Evolutionary conservation across 2,329 filamentous ascomycete species (phyloP).

Genomic region (Fusarium fujikuroi): DNA sequence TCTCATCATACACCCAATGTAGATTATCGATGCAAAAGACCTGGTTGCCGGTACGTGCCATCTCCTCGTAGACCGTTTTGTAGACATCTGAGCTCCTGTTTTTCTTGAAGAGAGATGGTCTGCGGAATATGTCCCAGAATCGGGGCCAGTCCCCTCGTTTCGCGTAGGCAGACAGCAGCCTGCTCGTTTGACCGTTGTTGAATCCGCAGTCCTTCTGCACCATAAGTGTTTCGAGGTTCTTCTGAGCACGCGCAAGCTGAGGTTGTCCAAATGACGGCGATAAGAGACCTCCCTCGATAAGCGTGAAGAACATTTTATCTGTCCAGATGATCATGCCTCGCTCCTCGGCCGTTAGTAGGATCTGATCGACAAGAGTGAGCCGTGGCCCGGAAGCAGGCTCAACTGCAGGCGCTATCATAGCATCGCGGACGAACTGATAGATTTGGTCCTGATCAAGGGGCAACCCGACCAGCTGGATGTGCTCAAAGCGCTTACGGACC

Average conservation of each 20-base stretch:
- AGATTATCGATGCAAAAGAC: slow-evolving; percentile 58
- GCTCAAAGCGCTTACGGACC: slow-evolving; percentile 47
- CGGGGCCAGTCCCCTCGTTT: slow-evolving; percentile 60
- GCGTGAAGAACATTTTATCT: slow-evolving; percentile 60
- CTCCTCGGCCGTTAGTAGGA: slow-evolving; percentile 58
- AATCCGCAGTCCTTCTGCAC: slow-evolving; percentile 51
- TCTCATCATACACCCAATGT: slow-evolving; percentile 67
- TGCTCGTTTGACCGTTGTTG: slow-evolving; percentile 53
- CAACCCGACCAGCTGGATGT: slow-evolving; percentile 54
- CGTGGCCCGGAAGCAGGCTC: slow-evolving; percentile 45
- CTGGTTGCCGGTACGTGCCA: slow-evolving; percentile 58
- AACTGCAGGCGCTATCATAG: slow-evolving; percentile 47
- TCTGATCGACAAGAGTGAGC: slow-evolving; percentile 54
- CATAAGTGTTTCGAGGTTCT: slow-evolving; percentile 59
- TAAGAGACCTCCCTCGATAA: slow-evolving; percentile 55
- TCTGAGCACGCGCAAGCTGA: slow-evolving; percentile 53
- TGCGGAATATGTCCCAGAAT: slow-evolving; percentile 71
- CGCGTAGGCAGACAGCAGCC: slow-evolving; percentile 60
- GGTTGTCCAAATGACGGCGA: slow-evolving; percentile 46
- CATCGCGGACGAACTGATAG: slow-evolving; percentile 51
- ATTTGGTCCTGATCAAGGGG: slow-evolving; percentile 50
- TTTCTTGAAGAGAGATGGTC: slow-evolving; percentile 60
- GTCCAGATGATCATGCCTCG: slow-evolving; percentile 56
- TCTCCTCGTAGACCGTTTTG: slow-evolving; percentile 59
- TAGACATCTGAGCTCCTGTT: slow-evolving; percentile 66